Evolutionary conservation across 257 asterid genomes (phyloP).

Genomic region (Penstemon newberryi): DNA sequence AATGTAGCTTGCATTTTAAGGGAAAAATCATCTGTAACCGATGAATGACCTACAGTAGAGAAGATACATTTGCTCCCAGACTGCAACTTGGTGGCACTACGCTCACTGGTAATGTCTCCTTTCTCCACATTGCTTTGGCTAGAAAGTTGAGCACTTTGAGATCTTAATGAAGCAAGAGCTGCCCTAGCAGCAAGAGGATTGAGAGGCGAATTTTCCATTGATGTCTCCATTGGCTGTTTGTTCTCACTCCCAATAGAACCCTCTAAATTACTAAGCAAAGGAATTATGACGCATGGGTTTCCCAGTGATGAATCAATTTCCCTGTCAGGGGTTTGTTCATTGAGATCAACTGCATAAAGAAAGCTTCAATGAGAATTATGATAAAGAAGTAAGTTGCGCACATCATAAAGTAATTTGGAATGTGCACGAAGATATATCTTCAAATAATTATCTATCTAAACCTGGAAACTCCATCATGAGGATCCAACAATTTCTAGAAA

Average conservation of each 20-base stretch:
- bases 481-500: neutral
- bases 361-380: constrained; percentile 19
- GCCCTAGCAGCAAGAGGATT: constrained; percentile 73
- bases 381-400: constrained; percentile 13
- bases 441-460: constrained; percentile 13
- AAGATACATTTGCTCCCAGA: constrained; percentile 6
- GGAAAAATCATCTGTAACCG: constrained; percentile 21
- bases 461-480: constrained; percentile 3
- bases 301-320: constrained; percentile 22
- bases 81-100: neutral
- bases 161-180: constrained; percentile 61
- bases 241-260: constrained; percentile 24
- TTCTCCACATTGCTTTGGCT: constrained; percentile 21
- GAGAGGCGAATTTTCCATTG: constrained; percentile 30
- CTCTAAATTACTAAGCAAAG: constrained; percentile 18
- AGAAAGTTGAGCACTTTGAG: constrained; percentile 28
- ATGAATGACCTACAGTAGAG: constrained; percentile 21
- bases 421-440: constrained; percentile 1
- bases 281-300: constrained; percentile 23
- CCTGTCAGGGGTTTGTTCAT: constrained; percentile 30
- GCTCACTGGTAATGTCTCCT: constrained; percentile 17
- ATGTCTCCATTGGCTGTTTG: constrained; percentile 20
- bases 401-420: constrained; percentile 13
- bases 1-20: constrained; percentile 29
- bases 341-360: constrained; percentile 39